These are phyloP conservation scores for Coniella lustricola DNA, from an alignment of 2,329 filamentous ascomycete species.

Conservation along the genomic window DNA sequence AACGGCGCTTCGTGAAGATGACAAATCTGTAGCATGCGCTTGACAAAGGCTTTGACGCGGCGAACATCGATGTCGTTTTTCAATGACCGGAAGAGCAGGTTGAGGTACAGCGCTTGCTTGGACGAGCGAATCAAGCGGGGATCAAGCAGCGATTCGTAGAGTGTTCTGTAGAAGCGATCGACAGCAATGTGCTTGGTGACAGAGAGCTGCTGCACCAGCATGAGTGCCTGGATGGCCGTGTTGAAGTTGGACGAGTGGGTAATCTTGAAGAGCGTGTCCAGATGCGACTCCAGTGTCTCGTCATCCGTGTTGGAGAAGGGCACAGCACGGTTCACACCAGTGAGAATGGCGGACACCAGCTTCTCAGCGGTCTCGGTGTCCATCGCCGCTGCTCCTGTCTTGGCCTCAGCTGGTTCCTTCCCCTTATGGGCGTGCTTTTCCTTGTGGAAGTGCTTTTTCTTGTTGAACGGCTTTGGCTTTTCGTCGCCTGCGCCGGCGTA, in stretches of 20 bases:
- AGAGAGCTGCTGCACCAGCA: constrained; percentile 90
- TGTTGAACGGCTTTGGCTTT: constrained; percentile 28
- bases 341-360: constrained; percentile 82
- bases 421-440: constrained; percentile 25
- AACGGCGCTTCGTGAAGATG: constrained; percentile 89
- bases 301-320: constrained; percentile 83
- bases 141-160: constrained; percentile 92
- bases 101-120: constrained; percentile 92
- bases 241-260: constrained; percentile 99
- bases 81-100: constrained; percentile 79
- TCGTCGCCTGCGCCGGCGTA: constrained; percentile 34
- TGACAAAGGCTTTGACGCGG: constrained; percentile 91
- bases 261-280: constrained; percentile 91
- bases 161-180: constrained; percentile 88
- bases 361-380: constrained; percentile 78
- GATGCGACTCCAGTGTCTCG: constrained; percentile 73
- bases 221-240: constrained; percentile 90
- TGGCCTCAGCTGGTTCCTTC: constrained; percentile 22
- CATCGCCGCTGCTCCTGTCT: constrained; percentile 29
- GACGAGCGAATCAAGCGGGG: constrained; percentile 82
- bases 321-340: constrained; percentile 91
- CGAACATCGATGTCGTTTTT: constrained; percentile 88
- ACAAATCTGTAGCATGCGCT: constrained; percentile 81
- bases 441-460: constrained; percentile 28
- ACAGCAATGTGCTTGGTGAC: constrained; percentile 70